Evolutionary conservation across 306 rosid genomes (phyloP).

Genomic region (Quercus robur): DNA sequence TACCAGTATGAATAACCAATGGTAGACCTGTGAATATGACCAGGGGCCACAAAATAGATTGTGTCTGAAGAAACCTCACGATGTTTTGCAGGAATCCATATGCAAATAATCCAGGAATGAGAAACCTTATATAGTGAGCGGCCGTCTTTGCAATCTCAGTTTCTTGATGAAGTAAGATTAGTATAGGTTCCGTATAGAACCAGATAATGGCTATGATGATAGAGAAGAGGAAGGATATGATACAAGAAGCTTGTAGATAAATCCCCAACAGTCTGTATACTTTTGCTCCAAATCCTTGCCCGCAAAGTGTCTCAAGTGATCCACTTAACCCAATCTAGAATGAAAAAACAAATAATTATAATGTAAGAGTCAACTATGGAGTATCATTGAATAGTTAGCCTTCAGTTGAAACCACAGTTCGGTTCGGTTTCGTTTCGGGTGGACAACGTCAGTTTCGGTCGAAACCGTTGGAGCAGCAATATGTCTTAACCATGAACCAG

Average conservation of each 20-base stretch:
- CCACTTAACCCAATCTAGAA: slow-evolving; percentile 79
- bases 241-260: slow-evolving; percentile 75
- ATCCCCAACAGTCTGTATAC: slow-evolving; percentile 59
- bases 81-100: slow-evolving; percentile 63
- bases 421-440: no score
- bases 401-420: no score
- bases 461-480: no score
- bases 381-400: no score
- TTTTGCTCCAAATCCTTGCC: slow-evolving; percentile 77
- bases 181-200: slow-evolving; percentile 54
- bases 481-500: no score
- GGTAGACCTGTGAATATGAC: slow-evolving; percentile 51
- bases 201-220: slow-evolving; percentile 48
- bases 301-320: slow-evolving; percentile 82
- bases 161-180: slow-evolving; percentile 62
- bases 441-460: no score
- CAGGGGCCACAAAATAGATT: slow-evolving; percentile 52
- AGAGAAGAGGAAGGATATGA: slow-evolving; percentile 53
- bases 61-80: slow-evolving; percentile 73
- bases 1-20: slow-evolving; percentile 33
- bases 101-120: slow-evolving; percentile 69
- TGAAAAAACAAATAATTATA: not conserved
- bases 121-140: slow-evolving; percentile 50
- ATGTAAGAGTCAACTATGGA: no score
- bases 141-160: slow-evolving; percentile 50